Evolutionary conservation across 768 basidiomycete genomes (phyloP).

Genomic region (Podaxis carcinomalis): DNA sequence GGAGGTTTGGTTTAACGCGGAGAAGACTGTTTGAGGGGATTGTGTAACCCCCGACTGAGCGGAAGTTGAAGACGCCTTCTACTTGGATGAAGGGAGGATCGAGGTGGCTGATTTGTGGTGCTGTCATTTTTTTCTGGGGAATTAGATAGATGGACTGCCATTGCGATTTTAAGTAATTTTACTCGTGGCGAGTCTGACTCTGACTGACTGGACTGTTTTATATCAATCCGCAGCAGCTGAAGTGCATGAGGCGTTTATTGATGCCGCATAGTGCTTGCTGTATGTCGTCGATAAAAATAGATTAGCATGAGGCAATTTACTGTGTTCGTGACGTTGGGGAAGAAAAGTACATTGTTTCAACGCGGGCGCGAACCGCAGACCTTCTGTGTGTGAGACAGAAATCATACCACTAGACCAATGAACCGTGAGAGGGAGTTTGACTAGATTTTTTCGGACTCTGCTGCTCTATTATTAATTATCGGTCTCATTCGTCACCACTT

Average conservation of each 20-base stretch:
- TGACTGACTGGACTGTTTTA: neutral
- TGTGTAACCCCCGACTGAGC: slow-evolving; percentile 27
- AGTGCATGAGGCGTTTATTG: neutral
- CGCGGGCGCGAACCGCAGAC: neutral
- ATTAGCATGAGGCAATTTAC: neutral
- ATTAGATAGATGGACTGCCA: neutral
- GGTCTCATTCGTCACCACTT: neutral
- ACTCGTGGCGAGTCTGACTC: neutral
- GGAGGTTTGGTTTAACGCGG: slow-evolving; percentile 23
- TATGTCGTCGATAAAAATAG: neutral
- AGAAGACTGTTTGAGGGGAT: slow-evolving; percentile 2
- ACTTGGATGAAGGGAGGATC: slow-evolving; percentile 32
- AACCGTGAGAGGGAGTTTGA: neutral
- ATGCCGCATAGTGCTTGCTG: neutral
- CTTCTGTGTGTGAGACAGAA: slow-evolving; percentile 3
- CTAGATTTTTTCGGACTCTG: neutral
- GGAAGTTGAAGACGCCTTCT: slow-evolving; percentile 36
- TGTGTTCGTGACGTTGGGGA: neutral
- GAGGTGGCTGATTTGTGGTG: neutral
- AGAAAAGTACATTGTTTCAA: neutral
- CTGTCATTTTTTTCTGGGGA: neutral
- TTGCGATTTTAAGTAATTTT: neutral
- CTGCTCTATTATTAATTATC: neutral
- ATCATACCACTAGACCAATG: slow-evolving; percentile 4
- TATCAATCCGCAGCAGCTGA: neutral